Conservation (phyloP, 768 basidiomycete genomes). For the Suillus hirtellus region DNA sequence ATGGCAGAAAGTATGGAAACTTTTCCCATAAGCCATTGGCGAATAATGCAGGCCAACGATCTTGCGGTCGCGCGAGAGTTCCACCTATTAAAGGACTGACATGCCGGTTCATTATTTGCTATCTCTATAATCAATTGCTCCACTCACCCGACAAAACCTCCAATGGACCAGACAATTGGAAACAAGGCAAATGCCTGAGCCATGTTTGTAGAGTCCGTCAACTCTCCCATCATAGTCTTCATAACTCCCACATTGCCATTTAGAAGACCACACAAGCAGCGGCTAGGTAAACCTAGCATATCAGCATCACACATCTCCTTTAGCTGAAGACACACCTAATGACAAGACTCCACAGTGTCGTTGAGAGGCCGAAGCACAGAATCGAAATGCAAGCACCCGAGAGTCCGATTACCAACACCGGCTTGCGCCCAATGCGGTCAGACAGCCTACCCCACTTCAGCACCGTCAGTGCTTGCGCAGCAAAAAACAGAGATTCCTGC, state of each 20-base stretch:
- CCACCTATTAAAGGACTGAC: constrained; percentile 64
- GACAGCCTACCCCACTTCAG: constrained; percentile 67
- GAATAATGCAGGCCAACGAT: constrained; percentile 54
- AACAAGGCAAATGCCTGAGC: constrained; percentile 36
- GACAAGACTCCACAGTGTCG: constrained; percentile 54
- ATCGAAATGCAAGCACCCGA: constrained; percentile 53
- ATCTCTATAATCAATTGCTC: not conserved
- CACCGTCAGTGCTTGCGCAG: constrained; percentile 55
- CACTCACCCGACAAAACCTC: constrained; percentile 38
- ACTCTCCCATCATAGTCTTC: constrained; percentile 69
- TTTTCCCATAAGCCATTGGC: constrained; percentile 36
- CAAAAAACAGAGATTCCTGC: constrained; percentile 65
- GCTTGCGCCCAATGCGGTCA: constrained; percentile 60
- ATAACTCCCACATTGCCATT: constrained; percentile 54
- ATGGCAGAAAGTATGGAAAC: constrained; percentile 40
- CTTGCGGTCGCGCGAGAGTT: constrained; percentile 52
- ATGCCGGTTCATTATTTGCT: constrained; percentile 27
- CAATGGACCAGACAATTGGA: constrained; percentile 29
- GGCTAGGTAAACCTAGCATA: constrained; percentile 19
- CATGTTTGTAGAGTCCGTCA: constrained; percentile 44
- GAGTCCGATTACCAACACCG: constrained; percentile 55
- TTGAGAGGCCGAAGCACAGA: constrained; percentile 61
- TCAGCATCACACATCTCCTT: not conserved
- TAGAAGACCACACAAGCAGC: constrained; percentile 35
- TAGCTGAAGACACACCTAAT: constrained; percentile 42